These are phyloP conservation scores for Insectozyma bohioensis DNA, from an alignment of 1,139 yeast genomes.

Conservation along the genomic window DNA sequence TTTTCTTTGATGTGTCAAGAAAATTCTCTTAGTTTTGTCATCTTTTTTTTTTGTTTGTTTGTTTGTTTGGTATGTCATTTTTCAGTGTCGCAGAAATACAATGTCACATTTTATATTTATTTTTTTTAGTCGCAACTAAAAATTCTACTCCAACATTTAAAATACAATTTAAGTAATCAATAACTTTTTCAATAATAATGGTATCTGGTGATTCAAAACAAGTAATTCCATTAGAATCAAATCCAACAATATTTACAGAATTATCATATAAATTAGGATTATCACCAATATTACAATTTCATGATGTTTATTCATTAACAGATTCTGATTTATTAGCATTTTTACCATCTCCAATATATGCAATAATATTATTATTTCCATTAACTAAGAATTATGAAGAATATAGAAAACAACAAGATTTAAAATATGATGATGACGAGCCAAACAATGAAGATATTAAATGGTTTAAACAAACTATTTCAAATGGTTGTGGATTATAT, in stretches of 20 bases:
- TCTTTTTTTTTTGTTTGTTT: too few species aligned
- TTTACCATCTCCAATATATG: conserved; percentile 78
- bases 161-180: too few species aligned
- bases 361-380: conserved; percentile 79
- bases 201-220: conserved; percentile 14
- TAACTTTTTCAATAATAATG: too few species aligned
- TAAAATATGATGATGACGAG: conserved; percentile 19
- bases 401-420: conserved; percentile 40
- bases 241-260: conserved; percentile 79
- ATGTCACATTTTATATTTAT: too few species aligned
- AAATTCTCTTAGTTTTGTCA: too few species aligned
- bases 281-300: conserved; percentile 57
- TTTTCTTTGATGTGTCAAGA: too few species aligned
- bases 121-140: too few species aligned
- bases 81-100: too few species aligned
- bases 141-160: too few species aligned
- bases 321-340: conserved; percentile 78
- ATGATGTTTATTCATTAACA: conserved; percentile 80
- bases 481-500: conserved; percentile 91
- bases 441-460: conserved; percentile 22
- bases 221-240: conserved; percentile 87
- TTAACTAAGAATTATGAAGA: conserved; percentile 61
- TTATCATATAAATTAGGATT: conserved; percentile 72
- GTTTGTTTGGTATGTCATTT: too few species aligned
- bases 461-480: conserved; percentile 85